phyloP scores from a whole-genome alignment of 2,329 filamentous ascomycete species.

The Sarocladiaceae sp. region DNA sequence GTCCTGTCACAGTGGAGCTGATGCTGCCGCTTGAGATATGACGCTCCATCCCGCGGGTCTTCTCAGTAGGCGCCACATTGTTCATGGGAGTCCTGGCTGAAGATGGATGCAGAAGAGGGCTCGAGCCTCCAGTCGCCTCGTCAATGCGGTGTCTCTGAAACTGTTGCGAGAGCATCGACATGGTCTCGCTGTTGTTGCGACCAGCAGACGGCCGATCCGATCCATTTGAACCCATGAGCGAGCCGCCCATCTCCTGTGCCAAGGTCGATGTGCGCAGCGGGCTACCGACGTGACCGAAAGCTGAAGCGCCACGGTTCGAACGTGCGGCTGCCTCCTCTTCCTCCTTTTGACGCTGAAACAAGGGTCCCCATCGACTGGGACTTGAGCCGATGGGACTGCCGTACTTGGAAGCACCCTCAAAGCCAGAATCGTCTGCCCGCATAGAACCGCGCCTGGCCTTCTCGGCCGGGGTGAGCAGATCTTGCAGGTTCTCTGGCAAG shows the following conservation, averaged over 20 bases:
- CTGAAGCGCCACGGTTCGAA: slow-evolving; percentile 39
- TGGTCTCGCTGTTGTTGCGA: slow-evolving; percentile 44
- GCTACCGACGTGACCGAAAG: slow-evolving; percentile 63
- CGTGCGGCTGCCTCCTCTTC: slow-evolving; percentile 44
- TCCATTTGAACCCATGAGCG: slow-evolving; percentile 28
- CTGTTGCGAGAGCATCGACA: slow-evolving; percentile 58
- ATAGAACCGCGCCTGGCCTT: slow-evolving; percentile 61
- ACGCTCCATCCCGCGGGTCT: slow-evolving; percentile 46
- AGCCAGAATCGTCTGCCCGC: slow-evolving; percentile 46
- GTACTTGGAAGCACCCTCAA: slow-evolving; percentile 51
- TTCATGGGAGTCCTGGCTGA: slow-evolving; percentile 37
- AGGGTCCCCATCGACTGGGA: slow-evolving; percentile 56
- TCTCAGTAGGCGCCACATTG: slow-evolving; percentile 32
- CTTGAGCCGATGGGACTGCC: slow-evolving; percentile 55
- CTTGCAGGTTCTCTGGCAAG: slow-evolving; percentile 67
- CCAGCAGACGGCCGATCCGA: slow-evolving; percentile 33
- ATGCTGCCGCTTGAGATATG: slow-evolving; percentile 58
- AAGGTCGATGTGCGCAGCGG: slow-evolving; percentile 61
- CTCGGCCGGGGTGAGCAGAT: slow-evolving; percentile 63
- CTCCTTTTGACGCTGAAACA: slow-evolving; percentile 57
- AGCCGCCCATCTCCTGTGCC: slow-evolving; percentile 45
- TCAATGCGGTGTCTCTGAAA: slow-evolving; percentile 55
- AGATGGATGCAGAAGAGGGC: slow-evolving; percentile 48
- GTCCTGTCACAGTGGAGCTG: slow-evolving; percentile 47
- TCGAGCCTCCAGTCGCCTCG: slow-evolving; percentile 38